Base-by-base conservation (phyloP, 1,284 basidiomycete species). In the Austroboletus niveus region DNA sequence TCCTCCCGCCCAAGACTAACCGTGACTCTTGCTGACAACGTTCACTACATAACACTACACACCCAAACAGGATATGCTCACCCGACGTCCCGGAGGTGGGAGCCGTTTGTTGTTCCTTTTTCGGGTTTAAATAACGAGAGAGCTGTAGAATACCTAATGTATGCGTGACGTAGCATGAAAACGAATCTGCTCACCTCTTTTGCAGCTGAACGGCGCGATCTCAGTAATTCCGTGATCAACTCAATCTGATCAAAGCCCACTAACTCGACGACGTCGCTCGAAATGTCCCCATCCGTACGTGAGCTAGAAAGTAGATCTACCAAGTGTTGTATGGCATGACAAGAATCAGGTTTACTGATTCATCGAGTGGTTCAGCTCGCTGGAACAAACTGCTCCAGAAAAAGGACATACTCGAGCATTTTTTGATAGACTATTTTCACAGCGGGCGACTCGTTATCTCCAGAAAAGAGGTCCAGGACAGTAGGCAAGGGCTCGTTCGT, bases 191-290 rank as follows among this genome's bases (percentile, higher is more conserved):
- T 54, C 50, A 82, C 84, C 61, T 80, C 69, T 56, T 71, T 59
- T 24, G 67, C 66, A 31, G 80, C 62, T 0, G 62, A 59, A 9
- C 55, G 54, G 32, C 87, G 79, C 47, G 77, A 69, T 20, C 71
- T 60, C 8, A 89, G 62, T 38, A 89, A 75, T 42, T 82, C 76
- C 72, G 76, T 77, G 27, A 79, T 80, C 42, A 85, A 68, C 42
- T 92, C 92, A 34, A 94, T 81, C 30, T 90, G 81, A 56, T 96
- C 92, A 62, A 89, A 93, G 0, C 95, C 95, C 45, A 96, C 71
- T n/a, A 89, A 73, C 57, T 97, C 94, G 3, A 81, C 84, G 2
- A 97, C 69, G 57, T 91, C 86, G 32, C 75, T 80, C 27, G 92
- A 91, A 31, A 95, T 85, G n/a, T 81, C 81, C 42, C 94, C 89